phyloP scores from a whole-genome alignment of 129 eudicot genomes.

The Pseudognaphalium luteoalbum region DNA sequence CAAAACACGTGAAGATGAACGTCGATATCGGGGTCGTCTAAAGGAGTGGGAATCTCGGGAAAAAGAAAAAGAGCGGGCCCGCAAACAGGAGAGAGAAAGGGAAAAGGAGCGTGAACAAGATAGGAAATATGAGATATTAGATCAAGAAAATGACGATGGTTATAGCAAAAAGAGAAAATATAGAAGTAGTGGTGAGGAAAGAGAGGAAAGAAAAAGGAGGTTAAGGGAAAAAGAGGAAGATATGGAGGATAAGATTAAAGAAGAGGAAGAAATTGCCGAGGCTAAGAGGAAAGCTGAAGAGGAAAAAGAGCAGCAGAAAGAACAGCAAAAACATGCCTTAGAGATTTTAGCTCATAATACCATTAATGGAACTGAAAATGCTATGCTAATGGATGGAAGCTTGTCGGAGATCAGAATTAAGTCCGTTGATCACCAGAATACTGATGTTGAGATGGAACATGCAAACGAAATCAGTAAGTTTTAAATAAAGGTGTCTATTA shows the following conservation, averaged over 20 bases:
- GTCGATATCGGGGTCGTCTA: conserved; percentile 64
- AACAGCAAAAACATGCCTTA: conserved; percentile 54
- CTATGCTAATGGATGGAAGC: conserved; percentile 42
- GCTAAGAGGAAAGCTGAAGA: conserved; percentile 73
- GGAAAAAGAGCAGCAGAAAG: conserved; percentile 52
- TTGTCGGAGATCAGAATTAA: conserved; percentile 40
- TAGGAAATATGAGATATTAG: conserved; percentile 66
- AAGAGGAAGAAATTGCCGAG: conserved; percentile 88
- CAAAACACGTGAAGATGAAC: conserved; percentile 81
- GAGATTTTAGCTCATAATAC: conserved; percentile 41
- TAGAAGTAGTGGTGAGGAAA: conserved; percentile 75
- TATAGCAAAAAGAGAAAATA: conserved; percentile 74
- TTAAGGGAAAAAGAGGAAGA: conserved; percentile 92
- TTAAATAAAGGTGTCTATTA: not conserved
- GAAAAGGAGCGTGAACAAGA: conserved; percentile 87
- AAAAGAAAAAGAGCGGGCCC: conserved; percentile 68
- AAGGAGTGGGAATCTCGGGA: conserved; percentile 96
- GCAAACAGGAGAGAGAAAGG: conserved; percentile 81
- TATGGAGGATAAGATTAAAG: conserved; percentile 72
- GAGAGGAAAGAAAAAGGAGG: conserved; percentile 82
- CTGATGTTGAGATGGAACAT: conserved; percentile 42
- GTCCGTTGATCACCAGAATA: conserved; percentile 38
- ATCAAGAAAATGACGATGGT: conserved; percentile 85
- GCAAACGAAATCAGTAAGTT: conserved; percentile 43
- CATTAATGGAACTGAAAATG: conserved; percentile 54